Base-by-base conservation (phyloP, 179 eudicot genomes). In the Patellifolia procumbens region DNA sequence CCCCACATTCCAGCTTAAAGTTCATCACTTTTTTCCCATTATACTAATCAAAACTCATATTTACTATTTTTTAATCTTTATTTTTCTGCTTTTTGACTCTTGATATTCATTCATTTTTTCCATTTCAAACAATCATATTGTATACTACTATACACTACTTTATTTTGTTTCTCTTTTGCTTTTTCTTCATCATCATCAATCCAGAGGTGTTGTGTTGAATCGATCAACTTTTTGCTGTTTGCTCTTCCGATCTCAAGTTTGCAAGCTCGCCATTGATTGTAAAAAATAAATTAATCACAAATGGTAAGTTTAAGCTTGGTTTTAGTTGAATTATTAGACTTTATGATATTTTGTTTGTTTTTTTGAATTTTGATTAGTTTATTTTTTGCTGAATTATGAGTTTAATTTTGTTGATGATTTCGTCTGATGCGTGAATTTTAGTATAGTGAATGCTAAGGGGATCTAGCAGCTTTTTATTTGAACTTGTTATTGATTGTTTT, bases 1-100 rank as follows among this genome's bases (percentile, higher is more conserved):
- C 82, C 78, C 74, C 68, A 75, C 72, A 26, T 76, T 58, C 70
- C 81, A 77, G 78, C 74, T 83, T 68, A 76, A 76, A 73, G 83
- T 81, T 80, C 68, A 31, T 79, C 19, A 70, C 83, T 83, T 83
- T 82, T 82, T n/a, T n/a, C n/a, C 42, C 66, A 51, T 37, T 61
- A 68, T 61, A 42, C 69, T 56, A 68, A 43, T 39, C 55, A 39
- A 22, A 61, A 24, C 70, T n/a, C 51, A 37, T 17, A 45, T 42
- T 29, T 29, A 15, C 37, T 31, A 26, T 35, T 31, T 43, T 69
- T 29, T 31, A 16, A 61, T 49, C 32, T 58, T 67, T 32, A 26
- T 12, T 13, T 75, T 68, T 53, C 59, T 39, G 39, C 58, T 37
- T 46, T 3, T 45, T 72, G 3, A 2, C 20, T 79, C 28, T 58